A percentile compares a stretch with the other conserved stretches of the same genome.
Conservation (phyloP, 73 alveolate species). For the Paramecium primaurelia region DNA sequence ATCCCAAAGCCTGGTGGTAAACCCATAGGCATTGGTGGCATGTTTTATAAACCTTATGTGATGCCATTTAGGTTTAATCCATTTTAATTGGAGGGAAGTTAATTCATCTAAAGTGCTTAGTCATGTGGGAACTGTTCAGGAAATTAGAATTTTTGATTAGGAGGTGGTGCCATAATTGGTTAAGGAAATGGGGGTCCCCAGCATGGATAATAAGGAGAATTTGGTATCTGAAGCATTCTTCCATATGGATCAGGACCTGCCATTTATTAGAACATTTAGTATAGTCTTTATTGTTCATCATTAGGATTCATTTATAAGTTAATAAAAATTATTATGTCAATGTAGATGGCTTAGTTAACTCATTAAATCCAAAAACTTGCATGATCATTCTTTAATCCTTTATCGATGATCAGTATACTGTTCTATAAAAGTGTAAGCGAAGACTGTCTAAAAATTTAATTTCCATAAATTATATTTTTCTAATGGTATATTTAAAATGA, state of each 20-base stretch:
- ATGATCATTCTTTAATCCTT: background rate
- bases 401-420: background rate
- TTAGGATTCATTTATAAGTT: conserved; percentile 8
- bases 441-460: background rate
- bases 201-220: background rate
- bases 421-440: background rate
- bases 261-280: conserved; percentile 1
- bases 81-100: background rate
- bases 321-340: background rate
- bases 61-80: background rate
- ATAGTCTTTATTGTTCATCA: background rate
- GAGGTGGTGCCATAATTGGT: conserved; percentile 8
- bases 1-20: background rate
- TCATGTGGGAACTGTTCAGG: background rate
- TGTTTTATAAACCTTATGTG: background rate
- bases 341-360: background rate
- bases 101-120: background rate
- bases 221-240: background rate
- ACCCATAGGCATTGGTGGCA: background rate
- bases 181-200: conserved; percentile 20
- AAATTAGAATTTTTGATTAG: background rate
- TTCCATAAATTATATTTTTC: background rate
- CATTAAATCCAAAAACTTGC: background rate
- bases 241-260: background rate
- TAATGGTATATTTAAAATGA: background rate